Base-by-base conservation (phyloP, 805 yeast species). In the Starmerella powellii region DNA sequence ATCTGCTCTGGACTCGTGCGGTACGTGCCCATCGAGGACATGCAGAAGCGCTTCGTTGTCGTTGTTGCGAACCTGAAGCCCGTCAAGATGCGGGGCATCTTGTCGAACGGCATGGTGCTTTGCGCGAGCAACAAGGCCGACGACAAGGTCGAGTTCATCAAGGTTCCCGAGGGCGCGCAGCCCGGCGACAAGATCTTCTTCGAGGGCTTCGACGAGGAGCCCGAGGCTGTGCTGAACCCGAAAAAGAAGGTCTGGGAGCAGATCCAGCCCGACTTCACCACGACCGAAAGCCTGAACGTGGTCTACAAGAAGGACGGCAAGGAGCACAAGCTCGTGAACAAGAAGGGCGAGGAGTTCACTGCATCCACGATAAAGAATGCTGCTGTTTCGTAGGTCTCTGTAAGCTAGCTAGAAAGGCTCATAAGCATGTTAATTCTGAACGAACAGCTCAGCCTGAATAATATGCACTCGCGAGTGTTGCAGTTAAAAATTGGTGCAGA, bases 191-290 rank as follows among this genome's bases (percentile, higher is more conserved):
- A 86, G 70, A 72, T 91, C 49, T 88, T 84, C 74, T 91, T 91
- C 58, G 95, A 86, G 66, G 93, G 85, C 45, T 86, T 68, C 63
- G 80, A 85, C 58, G 83, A 85, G 52, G 77, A 74, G 42, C 97
- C 98, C 52, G 93, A 86, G 65, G 75, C 83, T 57, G 88, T 78
- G 59, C 71, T 91, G 65, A 88, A 88, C 68, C 97, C 98, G 56
- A 91, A 91, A 79, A 91, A 91, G 81, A 91, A 91, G 74, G 71
- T 87, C 49, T 91, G 95, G 93, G 98, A 91, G 72, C 73, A 87
- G 40, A 70, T 82, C 51, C 98, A 91, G 71, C 97, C 96, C 40
- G 70, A 72, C 47, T 87, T 91, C 71, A 68, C 88, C 44, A 88
- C 97, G 24, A 76, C 70, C 52, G 91, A 76, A 31, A 66, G 68